phyloP scores from a whole-genome alignment of 306 rosid genomes.

The Rosa rugosa region DNA sequence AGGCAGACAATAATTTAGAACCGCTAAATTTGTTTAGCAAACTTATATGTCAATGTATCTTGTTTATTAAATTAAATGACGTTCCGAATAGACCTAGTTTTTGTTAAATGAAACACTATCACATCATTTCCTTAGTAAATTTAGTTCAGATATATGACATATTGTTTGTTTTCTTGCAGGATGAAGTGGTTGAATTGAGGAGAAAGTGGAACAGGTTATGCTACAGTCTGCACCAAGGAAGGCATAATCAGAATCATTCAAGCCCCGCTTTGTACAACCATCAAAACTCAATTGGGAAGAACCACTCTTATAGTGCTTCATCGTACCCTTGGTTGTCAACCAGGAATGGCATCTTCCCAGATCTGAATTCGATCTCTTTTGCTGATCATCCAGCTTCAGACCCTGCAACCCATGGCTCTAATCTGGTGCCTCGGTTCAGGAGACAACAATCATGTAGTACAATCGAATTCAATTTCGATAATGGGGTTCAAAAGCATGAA shows the following conservation, averaged over 20 bases:
- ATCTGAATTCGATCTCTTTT: constrained; percentile 63
- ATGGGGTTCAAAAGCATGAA: constrained; percentile 40
- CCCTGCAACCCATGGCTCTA: constrained; percentile 35
- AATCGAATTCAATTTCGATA: constrained; percentile 75
- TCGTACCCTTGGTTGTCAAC: constrained; percentile 64
- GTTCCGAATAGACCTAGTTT: background rate
- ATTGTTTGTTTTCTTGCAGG: constrained; percentile 36
- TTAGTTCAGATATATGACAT: background rate
- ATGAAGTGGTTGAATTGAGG: constrained; percentile 55
- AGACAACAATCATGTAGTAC: constrained; percentile 79
- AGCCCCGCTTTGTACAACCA: constrained; percentile 34
- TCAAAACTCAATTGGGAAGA: constrained; percentile 40
- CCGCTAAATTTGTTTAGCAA: background rate
- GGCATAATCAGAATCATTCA: constrained; percentile 43
- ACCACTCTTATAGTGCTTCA: constrained; percentile 47
- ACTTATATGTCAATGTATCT: background rate
- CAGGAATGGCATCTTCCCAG: constrained; percentile 44
- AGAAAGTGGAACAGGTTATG: constrained; percentile 79
- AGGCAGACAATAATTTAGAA: background rate
- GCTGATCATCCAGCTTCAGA: constrained; percentile 45
- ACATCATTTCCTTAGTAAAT: background rate
- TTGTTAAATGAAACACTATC: background rate
- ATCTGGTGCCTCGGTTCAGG: constrained; percentile 52
- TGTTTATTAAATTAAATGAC: background rate
- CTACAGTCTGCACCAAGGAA: constrained; percentile 61